Conservation (phyloP, 1,139 yeast genomes). For the Kodamaea plutei region DNA sequence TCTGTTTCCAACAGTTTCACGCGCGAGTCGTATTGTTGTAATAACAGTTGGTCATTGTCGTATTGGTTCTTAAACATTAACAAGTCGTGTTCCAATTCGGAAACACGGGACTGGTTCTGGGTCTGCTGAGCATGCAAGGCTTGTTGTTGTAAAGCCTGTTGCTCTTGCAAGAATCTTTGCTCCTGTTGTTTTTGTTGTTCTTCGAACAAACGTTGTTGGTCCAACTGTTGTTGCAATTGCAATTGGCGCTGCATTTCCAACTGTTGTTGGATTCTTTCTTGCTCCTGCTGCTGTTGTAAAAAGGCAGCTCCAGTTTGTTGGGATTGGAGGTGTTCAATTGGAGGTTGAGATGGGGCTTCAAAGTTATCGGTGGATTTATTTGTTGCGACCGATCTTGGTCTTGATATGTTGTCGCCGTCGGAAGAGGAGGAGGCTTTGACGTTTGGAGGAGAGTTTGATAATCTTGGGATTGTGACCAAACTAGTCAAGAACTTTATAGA, state of each 20-base stretch:
- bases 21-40: slow-evolving; percentile 84
- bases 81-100: slow-evolving; percentile 80
- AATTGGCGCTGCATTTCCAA: slow-evolving; percentile 43
- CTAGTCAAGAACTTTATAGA: slow-evolving; percentile 79
- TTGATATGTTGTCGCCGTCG: slow-evolving; percentile 35
- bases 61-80: slow-evolving; percentile 74
- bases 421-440: slow-evolving; percentile 37
- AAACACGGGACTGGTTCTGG: slow-evolving; percentile 74
- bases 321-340: slow-evolving; percentile 35
- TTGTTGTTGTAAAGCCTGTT: slow-evolving; percentile 65
- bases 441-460: slow-evolving; percentile 67
- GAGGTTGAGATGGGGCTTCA: slow-evolving; percentile 37
- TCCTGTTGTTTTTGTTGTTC: slow-evolving; percentile 73
- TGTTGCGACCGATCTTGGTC: slow-evolving; percentile 37
- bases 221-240: slow-evolving; percentile 46
- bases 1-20: slow-evolving; percentile 82
- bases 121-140: slow-evolving; percentile 41
- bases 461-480: slow-evolving; percentile 79
- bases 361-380: too few relatives aligned
- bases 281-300: slow-evolving; percentile 56
- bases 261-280: slow-evolving; percentile 64
- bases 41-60: slow-evolving; percentile 78
- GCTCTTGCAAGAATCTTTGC: slow-evolving; percentile 41
- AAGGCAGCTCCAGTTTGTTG: slow-evolving; percentile 45
- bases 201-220: slow-evolving; percentile 61